These are phyloP conservation scores for Coemansia sp. DNA, from an alignment of 192 early-diverging fungal genomes.

Conservation along the genomic window DNA sequence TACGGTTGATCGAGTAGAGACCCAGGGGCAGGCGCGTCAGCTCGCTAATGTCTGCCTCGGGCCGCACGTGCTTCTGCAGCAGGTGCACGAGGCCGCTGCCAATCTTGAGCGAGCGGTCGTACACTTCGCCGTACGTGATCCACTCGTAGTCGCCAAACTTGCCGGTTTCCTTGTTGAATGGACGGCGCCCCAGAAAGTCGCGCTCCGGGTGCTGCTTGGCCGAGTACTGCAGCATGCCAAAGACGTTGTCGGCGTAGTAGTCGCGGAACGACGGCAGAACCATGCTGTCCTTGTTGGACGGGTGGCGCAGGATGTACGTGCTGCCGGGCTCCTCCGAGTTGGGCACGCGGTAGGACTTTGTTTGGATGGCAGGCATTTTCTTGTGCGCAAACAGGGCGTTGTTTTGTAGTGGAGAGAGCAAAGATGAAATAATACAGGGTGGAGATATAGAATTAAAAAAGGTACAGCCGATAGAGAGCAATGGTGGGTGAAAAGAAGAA, in stretches of 20 bases:
- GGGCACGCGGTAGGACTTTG: slow-evolving; percentile 48
- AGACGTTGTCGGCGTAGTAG: slow-evolving; percentile 31
- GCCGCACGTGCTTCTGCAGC: slow-evolving; percentile 51
- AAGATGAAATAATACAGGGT: neutral
- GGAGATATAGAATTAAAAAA: neutral
- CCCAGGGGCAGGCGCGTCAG: slow-evolving; percentile 54
- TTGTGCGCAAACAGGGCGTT: too few relatives aligned
- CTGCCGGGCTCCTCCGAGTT: slow-evolving; percentile 42
- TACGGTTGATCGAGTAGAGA: slow-evolving; percentile 71
- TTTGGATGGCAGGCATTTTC: neutral
- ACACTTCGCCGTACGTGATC: slow-evolving; percentile 66
- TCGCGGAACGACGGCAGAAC: slow-evolving; percentile 13
- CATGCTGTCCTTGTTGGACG: slow-evolving; percentile 30
- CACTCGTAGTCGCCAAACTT: slow-evolving; percentile 65
- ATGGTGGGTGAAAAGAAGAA: too few relatives aligned
- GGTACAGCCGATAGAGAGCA: too few relatives aligned
- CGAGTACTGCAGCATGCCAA: slow-evolving; percentile 47
- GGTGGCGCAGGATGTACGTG: slow-evolving; percentile 47
- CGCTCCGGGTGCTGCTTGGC: slow-evolving; percentile 52
- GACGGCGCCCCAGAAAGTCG: slow-evolving; percentile 65
- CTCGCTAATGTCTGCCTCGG: slow-evolving; percentile 21
- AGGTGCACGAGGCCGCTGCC: slow-evolving; percentile 68
- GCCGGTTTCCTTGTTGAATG: slow-evolving; percentile 56
- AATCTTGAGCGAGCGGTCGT: slow-evolving; percentile 58
- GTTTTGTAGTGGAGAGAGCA: too few relatives aligned